Conservation (phyloP, 2,329 filamentous ascomycete species). For the Aspergillus texensis region DNA sequence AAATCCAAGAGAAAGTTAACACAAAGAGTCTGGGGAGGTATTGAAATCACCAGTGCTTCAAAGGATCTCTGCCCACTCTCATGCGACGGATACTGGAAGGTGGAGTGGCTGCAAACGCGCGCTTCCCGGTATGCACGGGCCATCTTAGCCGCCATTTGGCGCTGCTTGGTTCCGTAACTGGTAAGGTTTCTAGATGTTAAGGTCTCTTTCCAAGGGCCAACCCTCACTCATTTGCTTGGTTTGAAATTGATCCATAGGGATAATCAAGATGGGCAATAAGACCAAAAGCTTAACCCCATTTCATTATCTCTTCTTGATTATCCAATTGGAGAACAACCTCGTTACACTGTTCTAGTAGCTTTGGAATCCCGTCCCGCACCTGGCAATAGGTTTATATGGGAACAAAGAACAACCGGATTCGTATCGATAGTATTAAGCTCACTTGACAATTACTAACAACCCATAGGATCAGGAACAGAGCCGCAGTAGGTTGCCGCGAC, state of each 20-base stretch:
- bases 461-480: background rate
- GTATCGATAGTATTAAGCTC: background rate
- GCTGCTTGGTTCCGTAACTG: background rate
- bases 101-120: constrained; percentile 32
- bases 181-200: background rate
- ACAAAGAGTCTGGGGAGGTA: constrained; percentile 11
- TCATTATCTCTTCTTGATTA: background rate
- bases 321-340: background rate
- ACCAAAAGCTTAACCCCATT: background rate
- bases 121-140: constrained; percentile 24
- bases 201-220: background rate
- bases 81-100: constrained; percentile 30
- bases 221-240: background rate
- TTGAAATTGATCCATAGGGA: background rate
- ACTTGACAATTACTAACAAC: background rate
- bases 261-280: background rate
- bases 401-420: background rate
- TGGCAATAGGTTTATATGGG: background rate
- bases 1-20: constrained; percentile 7
- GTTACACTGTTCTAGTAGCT: background rate
- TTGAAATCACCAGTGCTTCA: constrained; percentile 15
- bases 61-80: constrained; percentile 25
- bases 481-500: constrained; percentile 2
- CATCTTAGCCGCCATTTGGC: constrained; percentile 10
- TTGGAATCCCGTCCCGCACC: background rate